These are phyloP conservation scores for Ilyonectria sp. DNA, from an alignment of 2,329 filamentous ascomycete genomes.

Conservation along the genomic window DNA sequence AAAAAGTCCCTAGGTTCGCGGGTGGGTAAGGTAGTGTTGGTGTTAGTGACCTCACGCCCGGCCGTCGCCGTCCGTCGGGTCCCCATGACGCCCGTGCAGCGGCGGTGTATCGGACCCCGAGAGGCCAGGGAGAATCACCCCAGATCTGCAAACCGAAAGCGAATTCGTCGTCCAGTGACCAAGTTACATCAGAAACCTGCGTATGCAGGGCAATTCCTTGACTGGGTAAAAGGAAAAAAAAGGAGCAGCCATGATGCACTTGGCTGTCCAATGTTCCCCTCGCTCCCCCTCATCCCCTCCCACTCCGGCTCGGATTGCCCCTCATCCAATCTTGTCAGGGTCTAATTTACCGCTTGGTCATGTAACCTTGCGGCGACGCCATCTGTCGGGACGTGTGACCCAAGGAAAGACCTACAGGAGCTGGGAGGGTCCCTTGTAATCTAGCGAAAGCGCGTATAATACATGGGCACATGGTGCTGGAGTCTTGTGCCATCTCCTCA, in stretches of 20 bases:
- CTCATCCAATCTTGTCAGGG: conserved; percentile 31
- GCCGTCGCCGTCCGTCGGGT: neutral
- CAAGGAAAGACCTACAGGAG: conserved; percentile 29
- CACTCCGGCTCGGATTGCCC: conserved; percentile 18
- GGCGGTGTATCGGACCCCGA: conserved; percentile 28
- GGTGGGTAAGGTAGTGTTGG: conserved; percentile 12
- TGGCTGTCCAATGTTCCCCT: conserved; percentile 1
- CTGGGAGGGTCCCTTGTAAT: neutral
- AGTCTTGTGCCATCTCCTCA: conserved; percentile 31
- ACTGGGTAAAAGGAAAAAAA: conserved; percentile 23
- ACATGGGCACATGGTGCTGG: conserved; percentile 20
- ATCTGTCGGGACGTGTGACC: conserved; percentile 38
- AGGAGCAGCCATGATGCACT: conserved; percentile 1
- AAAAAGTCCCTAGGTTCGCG: neutral
- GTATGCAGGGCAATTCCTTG: conserved; percentile 9
- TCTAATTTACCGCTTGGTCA: conserved; percentile 35
- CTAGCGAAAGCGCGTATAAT: neutral
- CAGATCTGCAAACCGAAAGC: conserved; percentile 15
- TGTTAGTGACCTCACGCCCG: conserved; percentile 16
- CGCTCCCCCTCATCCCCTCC: conserved; percentile 18
- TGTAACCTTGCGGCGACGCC: conserved; percentile 35
- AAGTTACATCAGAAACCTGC: neutral
- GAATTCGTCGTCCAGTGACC: neutral
- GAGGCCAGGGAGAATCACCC: conserved; percentile 11
- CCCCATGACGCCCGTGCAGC: conserved; percentile 18